phyloP scores from a whole-genome alignment of 176 grass and related monocot species.

The Phoenix roebelenii region DNA sequence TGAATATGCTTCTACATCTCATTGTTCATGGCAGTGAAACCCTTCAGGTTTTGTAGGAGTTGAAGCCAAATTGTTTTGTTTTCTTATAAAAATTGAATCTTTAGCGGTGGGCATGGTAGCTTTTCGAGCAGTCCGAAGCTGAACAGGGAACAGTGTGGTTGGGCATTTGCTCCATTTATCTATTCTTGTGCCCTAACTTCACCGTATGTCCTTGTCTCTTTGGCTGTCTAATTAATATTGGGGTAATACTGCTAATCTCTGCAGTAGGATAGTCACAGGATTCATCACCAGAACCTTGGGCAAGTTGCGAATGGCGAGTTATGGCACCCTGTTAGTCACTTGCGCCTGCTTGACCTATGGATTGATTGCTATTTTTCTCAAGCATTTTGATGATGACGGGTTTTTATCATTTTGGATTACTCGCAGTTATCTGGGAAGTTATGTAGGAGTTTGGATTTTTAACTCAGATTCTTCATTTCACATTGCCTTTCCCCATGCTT shows the following conservation, averaged over 20 bases:
- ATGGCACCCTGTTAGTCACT: constrained; percentile 69
- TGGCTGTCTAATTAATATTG: background rate
- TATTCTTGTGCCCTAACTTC: constrained; percentile 84
- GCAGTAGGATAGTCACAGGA: constrained; percentile 94
- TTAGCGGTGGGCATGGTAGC: constrained; percentile 76
- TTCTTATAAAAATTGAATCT: background rate
- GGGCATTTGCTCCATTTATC: constrained; percentile 92
- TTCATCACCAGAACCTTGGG: constrained; percentile 87
- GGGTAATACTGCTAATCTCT: constrained; percentile 5
- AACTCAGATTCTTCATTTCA: constrained; percentile 54
- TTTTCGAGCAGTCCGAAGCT: constrained; percentile 71
- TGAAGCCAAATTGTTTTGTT: background rate
- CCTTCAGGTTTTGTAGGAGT: constrained; percentile 60
- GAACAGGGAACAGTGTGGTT: constrained; percentile 85
- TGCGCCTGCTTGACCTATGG: background rate
- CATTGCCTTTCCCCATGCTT: constrained; percentile 75
- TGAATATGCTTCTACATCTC: constrained; percentile 94
- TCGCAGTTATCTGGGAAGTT: constrained; percentile 65
- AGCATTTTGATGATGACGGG: background rate
- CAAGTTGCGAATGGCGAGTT: constrained; percentile 92
- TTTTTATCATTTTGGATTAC: constrained; percentile 18
- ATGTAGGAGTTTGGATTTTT: constrained; percentile 55
- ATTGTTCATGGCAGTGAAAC: constrained; percentile 99
- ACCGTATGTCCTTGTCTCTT: constrained; percentile 37
- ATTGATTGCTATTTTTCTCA: constrained; percentile 5